Conservation (phyloP, 2,329 filamentous ascomycete genomes). For the Cladosporium phlei region DNA sequence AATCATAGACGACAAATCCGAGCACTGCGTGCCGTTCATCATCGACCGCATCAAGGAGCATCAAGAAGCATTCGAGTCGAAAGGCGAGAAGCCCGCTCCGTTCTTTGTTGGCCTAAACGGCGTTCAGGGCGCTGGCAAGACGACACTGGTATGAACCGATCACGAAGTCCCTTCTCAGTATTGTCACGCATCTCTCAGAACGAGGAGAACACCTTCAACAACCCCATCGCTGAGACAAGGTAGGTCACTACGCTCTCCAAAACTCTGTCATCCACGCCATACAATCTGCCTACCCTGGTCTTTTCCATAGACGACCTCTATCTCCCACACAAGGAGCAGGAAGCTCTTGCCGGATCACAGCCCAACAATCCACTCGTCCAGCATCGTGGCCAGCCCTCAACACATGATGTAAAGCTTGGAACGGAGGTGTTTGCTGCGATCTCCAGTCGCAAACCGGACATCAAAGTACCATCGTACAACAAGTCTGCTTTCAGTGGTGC, state of each 20-base stretch:
- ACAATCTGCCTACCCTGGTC: slow-evolving; percentile 62
- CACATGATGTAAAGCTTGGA: slow-evolving; percentile 70
- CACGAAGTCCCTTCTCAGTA: no score
- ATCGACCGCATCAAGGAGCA: slow-evolving; percentile 55
- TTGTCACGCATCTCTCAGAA: no score
- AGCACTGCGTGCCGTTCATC: slow-evolving; percentile 73
- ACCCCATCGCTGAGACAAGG: slow-evolving; percentile 17
- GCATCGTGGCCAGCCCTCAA: slow-evolving; percentile 76
- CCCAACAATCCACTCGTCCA: slow-evolving; percentile 71
- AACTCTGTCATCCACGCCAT: slow-evolving; percentile 53
- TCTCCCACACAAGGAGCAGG: slow-evolving; percentile 65
- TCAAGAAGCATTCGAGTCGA: slow-evolving; percentile 33
- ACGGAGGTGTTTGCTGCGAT: slow-evolving; percentile 59
- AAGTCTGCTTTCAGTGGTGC: slow-evolving; percentile 72
- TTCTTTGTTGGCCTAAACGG: slow-evolving; percentile 88
- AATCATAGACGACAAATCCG: slow-evolving; percentile 72
- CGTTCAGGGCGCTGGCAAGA: slow-evolving; percentile 88
- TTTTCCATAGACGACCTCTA: slow-evolving; percentile 90
- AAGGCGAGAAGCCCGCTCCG: slow-evolving; percentile 47
- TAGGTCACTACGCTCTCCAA: slow-evolving; percentile 52
- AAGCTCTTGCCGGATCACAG: slow-evolving; percentile 59
- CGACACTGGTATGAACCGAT: slow-evolving; percentile 65
- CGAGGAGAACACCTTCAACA: neutral
- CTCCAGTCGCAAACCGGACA: slow-evolving; percentile 45
- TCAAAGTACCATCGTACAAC: slow-evolving; percentile 70